Evolutionary conservation across 768 basidiomycete genomes (phyloP).

Genomic region (Crassisporium funariophilum): DNA sequence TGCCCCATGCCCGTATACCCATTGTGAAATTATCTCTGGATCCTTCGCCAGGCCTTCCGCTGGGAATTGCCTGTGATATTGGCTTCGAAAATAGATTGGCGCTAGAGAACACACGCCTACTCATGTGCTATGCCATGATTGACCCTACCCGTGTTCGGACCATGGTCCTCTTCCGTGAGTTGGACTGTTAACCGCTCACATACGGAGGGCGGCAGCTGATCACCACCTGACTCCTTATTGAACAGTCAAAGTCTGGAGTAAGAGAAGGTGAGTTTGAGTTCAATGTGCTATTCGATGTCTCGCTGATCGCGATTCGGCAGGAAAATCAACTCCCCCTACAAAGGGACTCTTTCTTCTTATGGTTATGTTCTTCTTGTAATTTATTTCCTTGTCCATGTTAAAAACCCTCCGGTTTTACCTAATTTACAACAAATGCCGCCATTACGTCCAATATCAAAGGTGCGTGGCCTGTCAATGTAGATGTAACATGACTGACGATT

Average conservation of each 20-base stretch:
- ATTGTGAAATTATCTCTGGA: conserved; percentile 96
- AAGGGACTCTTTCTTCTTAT: conserved; percentile 95
- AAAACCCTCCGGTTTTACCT: conserved; percentile 94
- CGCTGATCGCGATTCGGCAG: conserved; percentile 35
- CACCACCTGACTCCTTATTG: conserved; percentile 6
- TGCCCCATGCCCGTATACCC: conserved; percentile 96
- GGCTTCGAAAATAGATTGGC: conserved; percentile 98
- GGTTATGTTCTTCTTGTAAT: conserved; percentile 98
- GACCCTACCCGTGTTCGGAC: conserved; percentile 93
- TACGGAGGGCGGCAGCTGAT: conserved; percentile 17
- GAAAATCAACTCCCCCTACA: conserved; percentile 98
- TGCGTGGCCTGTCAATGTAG: conserved; percentile 29
- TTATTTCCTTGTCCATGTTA: conserved; percentile 97
- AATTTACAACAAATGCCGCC: conserved; percentile 96
- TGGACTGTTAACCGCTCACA: conserved; percentile 2
- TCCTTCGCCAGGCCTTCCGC: conserved; percentile 77
- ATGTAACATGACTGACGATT: conserved; percentile 10
- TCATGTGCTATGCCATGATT: conserved; percentile 97
- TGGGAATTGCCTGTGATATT: conserved; percentile 96
- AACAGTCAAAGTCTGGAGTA: conserved; percentile 98
- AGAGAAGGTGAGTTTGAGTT: conserved; percentile 64
- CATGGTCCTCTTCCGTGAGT: conserved; percentile 94
- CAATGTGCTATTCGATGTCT: not conserved
- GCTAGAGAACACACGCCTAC: conserved; percentile 92
- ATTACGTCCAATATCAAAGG: conserved; percentile 80